Base-by-base conservation (phyloP, 768 basidiomycete genomes). In the Amylocystis lapponica region DNA sequence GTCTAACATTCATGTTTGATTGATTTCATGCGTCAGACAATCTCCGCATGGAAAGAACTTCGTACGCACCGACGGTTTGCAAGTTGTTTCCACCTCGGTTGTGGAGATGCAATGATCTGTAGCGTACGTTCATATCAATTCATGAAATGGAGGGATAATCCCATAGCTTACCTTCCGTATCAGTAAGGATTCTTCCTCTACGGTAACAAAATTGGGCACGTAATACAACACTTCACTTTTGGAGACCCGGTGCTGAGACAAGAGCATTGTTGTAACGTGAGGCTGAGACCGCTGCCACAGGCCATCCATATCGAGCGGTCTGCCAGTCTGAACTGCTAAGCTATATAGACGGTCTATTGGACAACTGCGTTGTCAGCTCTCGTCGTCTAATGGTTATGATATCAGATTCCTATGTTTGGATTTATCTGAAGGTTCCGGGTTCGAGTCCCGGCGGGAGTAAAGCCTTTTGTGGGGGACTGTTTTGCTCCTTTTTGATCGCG, bases 61-160 rank as follows among this genome's bases (percentile, higher is more conserved):
- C 46, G 46, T 17, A 65, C 78, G 51, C 56, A 81, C 79, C 89
- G 72, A 45, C 88, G 73, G 50, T 85, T 85, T 4, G 74, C 67
- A 10, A 89, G 68, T 11, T 71, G 75, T 60, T 83, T 92, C 91
- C 91, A 94, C 58, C 78, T 85, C 21, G 78, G 81, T 53, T 77
- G 79, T n/a, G 90, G 84, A 2, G 81, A 76, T 51, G 86, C 86
- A 30, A 64, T 57, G 47, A 94, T 88, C 92, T 94, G 46, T 42
- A 26, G 10, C 14, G 25, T 27, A 34, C 11, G 43, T 41, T 41
- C 37, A 29, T 39, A 41, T 32, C 26, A 35, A 39, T 39, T 25
- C 39, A 42, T 27, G 47, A 36, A 30, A 29, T 22, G 36, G 39
- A 27, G 43, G 36, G 37, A 43, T 43, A 53, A 50, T 8, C n/a